Evolutionary conservation across 169 alveolate genomes (phyloP), one percentile per base, ranked within the genome.

Genomic region (Plasmodium fragile): DNA sequence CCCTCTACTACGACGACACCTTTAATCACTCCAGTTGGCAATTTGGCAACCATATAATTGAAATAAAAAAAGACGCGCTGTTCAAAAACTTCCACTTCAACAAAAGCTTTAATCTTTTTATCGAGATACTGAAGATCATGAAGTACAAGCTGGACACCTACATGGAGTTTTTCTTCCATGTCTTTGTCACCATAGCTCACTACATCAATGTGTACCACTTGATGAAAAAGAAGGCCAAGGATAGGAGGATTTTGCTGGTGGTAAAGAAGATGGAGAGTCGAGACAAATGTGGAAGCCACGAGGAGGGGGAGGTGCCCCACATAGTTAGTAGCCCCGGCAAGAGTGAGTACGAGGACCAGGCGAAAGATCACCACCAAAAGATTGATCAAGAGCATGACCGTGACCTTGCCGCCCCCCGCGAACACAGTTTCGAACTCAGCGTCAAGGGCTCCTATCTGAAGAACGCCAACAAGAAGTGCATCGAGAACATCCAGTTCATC

Each of bases 391-490:
- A 13, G 6, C 13, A 43, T 6, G 71, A 78, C 22, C 11, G 10
- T 34, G 84, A 78, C 2, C 13, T n/a, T 41, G 59, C 45, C 30
- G 3, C 52, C 25, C 30, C 25, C 49, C 10, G 16, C 2, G 73
- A 79, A 79, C 4, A n/a, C 25, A 0, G 8, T 43, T 11, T 79
- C 2, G 83, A 89, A 16, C 49, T 80, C 2, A 89, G n/a, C 18
- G 53, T n/a, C n/a, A 49, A 80, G 73, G 49, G 28, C 36, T 45
- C 71, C 32, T 80, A 41, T 18, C 53, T 87, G 69, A 87, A 55
- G 55, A 87, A 87, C 81, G 81, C 81, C 18, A 73, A 87, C 70
- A 87, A 87, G 72, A 87, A 78, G 45, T 87, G 93, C 32, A 78
- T 87, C 10, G 93, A 87, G 81, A 10, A 28, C 72, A 91, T 80